These are phyloP conservation scores for Galeopsis tetrahit DNA, from an alignment of 257 asterid genomes.

Conservation along the genomic window DNA sequence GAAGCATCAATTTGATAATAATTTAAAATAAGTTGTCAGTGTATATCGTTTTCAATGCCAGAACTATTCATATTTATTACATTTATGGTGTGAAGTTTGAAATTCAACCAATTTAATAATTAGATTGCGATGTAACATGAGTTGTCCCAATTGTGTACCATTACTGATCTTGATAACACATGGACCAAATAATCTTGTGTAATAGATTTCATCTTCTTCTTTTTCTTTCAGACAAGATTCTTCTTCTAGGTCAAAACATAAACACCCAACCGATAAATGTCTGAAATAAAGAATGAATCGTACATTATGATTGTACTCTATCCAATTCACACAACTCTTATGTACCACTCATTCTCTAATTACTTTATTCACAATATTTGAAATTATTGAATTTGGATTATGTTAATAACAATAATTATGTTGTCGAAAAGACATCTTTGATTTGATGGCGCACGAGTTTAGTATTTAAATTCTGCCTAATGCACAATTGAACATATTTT, in stretches of 20 bases:
- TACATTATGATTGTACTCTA: constrained; percentile 4
- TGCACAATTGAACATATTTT: no score
- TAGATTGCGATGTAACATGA: constrained; percentile 15
- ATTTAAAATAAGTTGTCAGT: background rate
- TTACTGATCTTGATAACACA: background rate
- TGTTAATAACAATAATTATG: no score
- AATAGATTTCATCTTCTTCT: constrained; percentile 26
- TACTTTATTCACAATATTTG: background rate
- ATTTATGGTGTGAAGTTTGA: background rate
- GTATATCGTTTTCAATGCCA: constrained; percentile 22
- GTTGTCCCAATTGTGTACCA: constrained; percentile 24
- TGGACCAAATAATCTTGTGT: constrained; percentile 38
- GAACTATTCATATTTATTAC: constrained; percentile 5
- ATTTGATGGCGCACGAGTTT: no score
- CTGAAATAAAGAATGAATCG: background rate
- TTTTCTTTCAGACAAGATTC: background rate
- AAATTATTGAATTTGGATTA: background rate
- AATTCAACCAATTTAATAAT: constrained; percentile 10
- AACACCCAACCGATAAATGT: background rate
- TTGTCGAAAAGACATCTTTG: no score
- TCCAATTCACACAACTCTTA: background rate
- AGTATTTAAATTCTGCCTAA: no score
- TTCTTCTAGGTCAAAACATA: constrained; percentile 2
- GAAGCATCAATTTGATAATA: background rate
- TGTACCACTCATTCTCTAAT: background rate